These are phyloP conservation scores for Abrus pulchellus DNA, from an alignment of 306 rosid genomes.

Conservation along the genomic window DNA sequence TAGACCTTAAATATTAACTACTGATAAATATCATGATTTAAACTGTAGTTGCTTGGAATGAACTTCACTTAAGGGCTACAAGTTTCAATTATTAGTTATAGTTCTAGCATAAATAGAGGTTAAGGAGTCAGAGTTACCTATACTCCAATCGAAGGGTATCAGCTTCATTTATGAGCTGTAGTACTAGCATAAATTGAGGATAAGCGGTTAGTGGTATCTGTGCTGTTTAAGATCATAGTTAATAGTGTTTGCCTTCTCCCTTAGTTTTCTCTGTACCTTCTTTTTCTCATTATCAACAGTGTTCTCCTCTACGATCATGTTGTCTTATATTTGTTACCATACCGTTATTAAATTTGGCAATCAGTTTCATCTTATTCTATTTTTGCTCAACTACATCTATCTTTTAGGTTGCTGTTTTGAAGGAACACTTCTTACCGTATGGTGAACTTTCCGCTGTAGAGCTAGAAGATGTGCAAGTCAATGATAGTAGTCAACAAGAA, in stretches of 20 bases:
- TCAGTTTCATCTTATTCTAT: constrained; percentile 1
- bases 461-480: constrained; percentile 60
- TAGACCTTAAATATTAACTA: neutral
- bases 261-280: neutral
- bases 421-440: constrained; percentile 77
- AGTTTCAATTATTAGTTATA: neutral
- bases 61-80: neutral
- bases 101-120: neutral
- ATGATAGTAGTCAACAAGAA: constrained; percentile 60
- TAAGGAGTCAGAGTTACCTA: neutral
- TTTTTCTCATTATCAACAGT: neutral
- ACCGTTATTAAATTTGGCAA: constrained; percentile 10
- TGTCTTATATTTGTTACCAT: constrained; percentile 7
- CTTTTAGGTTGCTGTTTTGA: constrained; percentile 71
- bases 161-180: neutral
- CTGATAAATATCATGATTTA: neutral
- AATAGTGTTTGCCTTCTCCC: neutral
- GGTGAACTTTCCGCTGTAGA: constrained; percentile 74
- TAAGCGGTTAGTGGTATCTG: neutral
- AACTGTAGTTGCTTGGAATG: neutral
- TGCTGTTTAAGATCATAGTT: neutral
- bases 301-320: neutral
- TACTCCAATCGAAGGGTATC: neutral
- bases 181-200: neutral
- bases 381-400: constrained; percentile 39